Base-by-base conservation (phyloP, 2,329 filamentous ascomycete species). In the Fulvia fulva region DNA sequence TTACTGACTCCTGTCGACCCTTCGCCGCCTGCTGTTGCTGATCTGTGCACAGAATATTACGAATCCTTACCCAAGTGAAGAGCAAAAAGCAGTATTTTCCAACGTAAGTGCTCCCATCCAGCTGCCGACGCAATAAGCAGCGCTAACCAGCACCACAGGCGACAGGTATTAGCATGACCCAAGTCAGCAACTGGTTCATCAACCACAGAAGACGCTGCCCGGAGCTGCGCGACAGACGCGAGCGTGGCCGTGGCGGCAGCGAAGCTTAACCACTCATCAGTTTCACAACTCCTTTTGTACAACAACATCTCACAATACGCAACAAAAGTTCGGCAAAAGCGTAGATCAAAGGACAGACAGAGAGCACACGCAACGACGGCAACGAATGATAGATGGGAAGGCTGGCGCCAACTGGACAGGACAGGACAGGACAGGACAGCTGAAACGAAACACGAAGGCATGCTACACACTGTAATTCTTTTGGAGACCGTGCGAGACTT, bases 181-280 rank as follows among this genome's bases (percentile, higher is more conserved):
- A 74, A 62, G 72, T 74, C 60, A 74, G 72, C 69, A 74, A 74
- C 58, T 74, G 72, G 71, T 74, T 74, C 61, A 74, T 74, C 60
- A 74, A 74, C 55, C 72, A 74, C 58, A 65, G 72, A 34, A 63
- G 72, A 49, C 65, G 72, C 25, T 74, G 71, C 57, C 72, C 72
- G 14, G 71, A 74, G 59, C 62, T 74, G 7, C 68, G 71, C 23
- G 72, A 74, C 58, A 68, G 70, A 61, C 71, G 71, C 16, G 71
- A 73, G 47, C 68, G 65, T 56, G 63, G 62, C 51, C 65, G 65
- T 43, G 57, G 63, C 28, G 60, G 62, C 26, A 43, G 58, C 3
- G 63, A 61, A 12, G 23, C 25, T 5, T 50, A 26, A 50, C 1
- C 32, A 32, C 46, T 25, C 55, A 56, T n/a, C 43, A 12, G 9